Base-by-base conservation (phyloP, 345 rosid genomes). In the Geranium brycei region DNA sequence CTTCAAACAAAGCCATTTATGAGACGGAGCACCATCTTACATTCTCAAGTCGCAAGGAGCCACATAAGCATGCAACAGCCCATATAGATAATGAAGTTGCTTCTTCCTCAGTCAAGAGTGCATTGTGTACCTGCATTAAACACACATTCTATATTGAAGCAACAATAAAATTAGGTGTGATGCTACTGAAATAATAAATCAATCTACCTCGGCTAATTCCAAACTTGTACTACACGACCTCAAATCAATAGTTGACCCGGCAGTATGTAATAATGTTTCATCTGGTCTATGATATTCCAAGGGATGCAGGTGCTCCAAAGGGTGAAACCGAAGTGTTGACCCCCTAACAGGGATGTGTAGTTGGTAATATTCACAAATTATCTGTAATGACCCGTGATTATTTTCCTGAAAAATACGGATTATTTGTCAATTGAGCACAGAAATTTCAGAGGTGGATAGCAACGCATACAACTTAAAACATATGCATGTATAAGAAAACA, bases 11-110 rank as follows among this genome's bases (percentile, higher is more conserved):
- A 23, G 28, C 28, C 2, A 23, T 23, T 57, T 47, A n/a, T 59
- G 66, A 62, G 63, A 1, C 13, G n/a, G 38, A 18, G 19, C 32
- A 53, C 30, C 66, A 59, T 65, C 75, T 79, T 73, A 89, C 98
- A 61, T 85, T 78, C 73, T 92, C 98, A 70, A 92, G 96, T 47
- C 96, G 83, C 69, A 92, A 73, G 68, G 96, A 81, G 58, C 96
- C 98, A 74, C 96, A 92, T 76, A 86, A 75, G 63, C 88, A 82
- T 64, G 98, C 91, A 65, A 92, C 80, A 64, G 98, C 83, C 96
- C 98, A 92, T 28, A 80, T 82, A 63, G 98, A 92, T 59, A 92
- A 66, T 58, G 96, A 85, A 65, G 77, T 76, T 51, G 95, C 91
- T 80, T 92, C 98, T 82, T 92, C 98, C 83, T 87, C 98, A 23